Evolutionary conservation across 768 basidiomycete genomes (phyloP).

Genomic region (Amanita phalloides): DNA sequence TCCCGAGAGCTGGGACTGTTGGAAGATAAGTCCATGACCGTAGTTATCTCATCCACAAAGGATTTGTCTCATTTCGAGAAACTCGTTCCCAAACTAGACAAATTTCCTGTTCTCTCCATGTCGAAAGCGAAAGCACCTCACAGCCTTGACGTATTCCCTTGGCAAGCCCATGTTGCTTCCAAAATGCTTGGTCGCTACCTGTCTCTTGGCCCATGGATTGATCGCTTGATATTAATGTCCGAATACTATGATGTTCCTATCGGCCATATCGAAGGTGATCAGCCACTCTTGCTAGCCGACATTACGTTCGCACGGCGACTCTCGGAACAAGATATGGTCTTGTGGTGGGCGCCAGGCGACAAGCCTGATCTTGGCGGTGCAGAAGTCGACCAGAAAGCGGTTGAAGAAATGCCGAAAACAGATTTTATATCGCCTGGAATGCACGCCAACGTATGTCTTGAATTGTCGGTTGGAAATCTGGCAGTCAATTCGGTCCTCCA

Average conservation of each 20-base stretch:
- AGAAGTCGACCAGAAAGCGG: conserved; percentile 72
- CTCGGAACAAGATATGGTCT: conserved; percentile 76
- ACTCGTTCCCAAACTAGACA: conserved; percentile 54
- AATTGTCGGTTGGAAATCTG: conserved; percentile 82
- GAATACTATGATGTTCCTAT: conserved; percentile 90
- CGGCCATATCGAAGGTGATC: conserved; percentile 88
- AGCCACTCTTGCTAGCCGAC: conserved; percentile 80
- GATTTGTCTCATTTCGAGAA: conserved; percentile 77
- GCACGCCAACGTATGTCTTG: conserved; percentile 89
- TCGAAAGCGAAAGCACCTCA: conserved; percentile 68
- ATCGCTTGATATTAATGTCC: conserved; percentile 67
- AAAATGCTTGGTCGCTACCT: conserved; percentile 85
- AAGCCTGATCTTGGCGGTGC: conserved; percentile 89
- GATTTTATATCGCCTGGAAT: conserved; percentile 80
- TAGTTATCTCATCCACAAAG: conserved; percentile 82
- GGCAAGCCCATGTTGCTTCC: conserved; percentile 74
- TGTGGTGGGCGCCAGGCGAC: conserved; percentile 95
- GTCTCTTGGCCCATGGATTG: conserved; percentile 66
- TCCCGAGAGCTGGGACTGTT: conserved; percentile 76
- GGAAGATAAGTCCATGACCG: conserved; percentile 61
- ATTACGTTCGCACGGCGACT: conserved; percentile 85
- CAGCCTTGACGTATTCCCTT: conserved; percentile 74
- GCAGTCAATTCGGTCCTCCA: conserved; percentile 93
- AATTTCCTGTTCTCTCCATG: conserved; percentile 86
- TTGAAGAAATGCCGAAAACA: conserved; percentile 72